Evolutionary conservation across 768 basidiomycete species (phyloP), one percentile per base, ranked within the genome.

Genomic region (Pleurotus platypus): DNA sequence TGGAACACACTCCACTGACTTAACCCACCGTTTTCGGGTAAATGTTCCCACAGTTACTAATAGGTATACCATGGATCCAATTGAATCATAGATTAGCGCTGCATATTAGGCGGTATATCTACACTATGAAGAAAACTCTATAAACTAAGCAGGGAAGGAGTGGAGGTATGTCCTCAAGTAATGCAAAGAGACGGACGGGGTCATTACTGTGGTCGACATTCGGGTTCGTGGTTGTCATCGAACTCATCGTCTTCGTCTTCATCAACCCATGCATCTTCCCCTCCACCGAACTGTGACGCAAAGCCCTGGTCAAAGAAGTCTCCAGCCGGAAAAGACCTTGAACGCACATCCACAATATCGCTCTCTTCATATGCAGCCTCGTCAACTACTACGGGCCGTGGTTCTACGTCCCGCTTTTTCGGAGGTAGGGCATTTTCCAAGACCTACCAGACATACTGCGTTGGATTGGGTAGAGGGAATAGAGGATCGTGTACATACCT

Each of bases 341-440:
- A 78, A 88, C 90, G 85, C 84, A 92, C 89, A 76, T 91, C 89
- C 67, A 83, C 82, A 74, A 90, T 81, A 72, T 86, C 86, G 70
- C 81, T 83, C 71, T 87, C 86, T 72, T 91, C 90, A 69, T 81
- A 90, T 61, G 78, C 74, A 26, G 76, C 87, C 61, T 88, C 80
- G 60, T 89, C 87, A 47, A 93, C 83, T 57, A 86, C 74, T 51
- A 78, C 84, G 8, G 91, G 89, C 61, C 72, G 75, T 13, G 92
- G 92, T 5, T 87, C 84, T 39, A 92, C 74, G 54, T 91, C 85
- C 18, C 67, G 66, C 66, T 90, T 88, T 70, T 90, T 92, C 0
- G 90, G 85, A 37, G 93, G 93, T 49, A 92, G 78, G 26, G 94
- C 62, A 7, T 71, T 73, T 62, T 78, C 79, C 40, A 94, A 77